Conservation (phyloP, 345 rosid genomes). For the Cochlearia excelsa region DNA sequence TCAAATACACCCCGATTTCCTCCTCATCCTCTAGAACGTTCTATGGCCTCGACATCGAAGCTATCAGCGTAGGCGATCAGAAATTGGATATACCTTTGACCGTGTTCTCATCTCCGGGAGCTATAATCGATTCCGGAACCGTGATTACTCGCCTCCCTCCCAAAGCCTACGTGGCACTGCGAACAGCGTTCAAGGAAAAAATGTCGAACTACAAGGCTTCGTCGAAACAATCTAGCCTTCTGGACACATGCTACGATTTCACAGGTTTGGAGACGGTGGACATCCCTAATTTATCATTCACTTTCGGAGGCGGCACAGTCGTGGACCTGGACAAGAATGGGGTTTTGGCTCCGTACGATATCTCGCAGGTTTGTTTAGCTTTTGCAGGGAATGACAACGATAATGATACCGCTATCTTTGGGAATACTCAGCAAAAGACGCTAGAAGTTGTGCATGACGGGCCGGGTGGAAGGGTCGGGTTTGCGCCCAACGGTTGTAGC, state of each 20-base stretch:
- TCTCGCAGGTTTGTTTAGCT: slow-evolving; percentile 72
- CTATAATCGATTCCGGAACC: slow-evolving; percentile 85
- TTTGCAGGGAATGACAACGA: slow-evolving; percentile 67
- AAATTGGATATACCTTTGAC: slow-evolving; percentile 48
- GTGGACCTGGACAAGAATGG: slow-evolving; percentile 50
- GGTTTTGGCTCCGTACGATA: slow-evolving; percentile 38
- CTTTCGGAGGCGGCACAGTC: slow-evolving; percentile 43
- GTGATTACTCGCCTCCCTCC: slow-evolving; percentile 81
- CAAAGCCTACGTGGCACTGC: slow-evolving; percentile 50
- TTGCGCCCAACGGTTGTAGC: slow-evolving; percentile 58
- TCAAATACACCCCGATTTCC: slow-evolving; percentile 59
- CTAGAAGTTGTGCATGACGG: slow-evolving; percentile 73
- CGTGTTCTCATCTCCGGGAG: slow-evolving; percentile 48
- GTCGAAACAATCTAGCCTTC: slow-evolving; percentile 45
- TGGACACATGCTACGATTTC: slow-evolving; percentile 81
- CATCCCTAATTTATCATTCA: slow-evolving; percentile 53
- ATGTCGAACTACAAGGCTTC: slow-evolving; percentile 63
- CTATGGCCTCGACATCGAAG: slow-evolving; percentile 61
- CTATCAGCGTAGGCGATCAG: slow-evolving; percentile 52
- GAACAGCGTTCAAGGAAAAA: slow-evolving; percentile 40
- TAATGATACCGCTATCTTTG: slow-evolving; percentile 48
- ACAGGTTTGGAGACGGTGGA: slow-evolving; percentile 32
- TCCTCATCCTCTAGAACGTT: slow-evolving; percentile 45
- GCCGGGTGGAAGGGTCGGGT: slow-evolving; percentile 56
- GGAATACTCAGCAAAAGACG: slow-evolving; percentile 72